phyloP scores from a whole-genome alignment of 176 grass and related monocot genomes.

The Eremochloa ophiuroides region DNA sequence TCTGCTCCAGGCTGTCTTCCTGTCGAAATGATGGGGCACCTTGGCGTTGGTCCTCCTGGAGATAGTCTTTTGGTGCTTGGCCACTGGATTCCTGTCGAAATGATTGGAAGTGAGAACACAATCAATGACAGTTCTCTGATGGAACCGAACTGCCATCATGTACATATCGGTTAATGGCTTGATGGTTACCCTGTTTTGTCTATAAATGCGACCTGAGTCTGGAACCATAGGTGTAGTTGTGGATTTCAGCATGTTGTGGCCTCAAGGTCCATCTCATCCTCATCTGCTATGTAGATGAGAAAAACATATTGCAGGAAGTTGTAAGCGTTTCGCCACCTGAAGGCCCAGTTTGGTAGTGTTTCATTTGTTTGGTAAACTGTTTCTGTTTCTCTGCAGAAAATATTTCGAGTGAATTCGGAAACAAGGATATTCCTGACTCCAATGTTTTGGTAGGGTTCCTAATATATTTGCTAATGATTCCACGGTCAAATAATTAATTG shows the following conservation, averaged over 20 bases:
- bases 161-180: neutral
- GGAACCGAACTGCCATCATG: neutral
- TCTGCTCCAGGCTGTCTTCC: conserved; percentile 46
- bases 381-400: neutral
- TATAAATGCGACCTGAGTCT: neutral
- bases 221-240: neutral
- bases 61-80: conserved; percentile 86
- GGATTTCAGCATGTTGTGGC: neutral
- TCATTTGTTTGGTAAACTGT: neutral
- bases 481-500: too few species aligned
- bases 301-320: neutral
- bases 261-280: neutral
- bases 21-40: conserved; percentile 71
- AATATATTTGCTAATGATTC: too few species aligned
- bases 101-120: conserved; percentile 57
- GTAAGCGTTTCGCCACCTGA: neutral
- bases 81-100: conserved; percentile 59
- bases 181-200: neutral
- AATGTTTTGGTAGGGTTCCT: too few species aligned
- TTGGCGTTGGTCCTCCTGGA: conserved; percentile 73
- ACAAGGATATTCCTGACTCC: neutral
- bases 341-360: neutral
- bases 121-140: neutral
- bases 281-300: neutral
- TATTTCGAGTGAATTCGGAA: neutral